Base-by-base conservation (phyloP, 176 grass and related monocot species). In the Bothriochloa decipiens region DNA sequence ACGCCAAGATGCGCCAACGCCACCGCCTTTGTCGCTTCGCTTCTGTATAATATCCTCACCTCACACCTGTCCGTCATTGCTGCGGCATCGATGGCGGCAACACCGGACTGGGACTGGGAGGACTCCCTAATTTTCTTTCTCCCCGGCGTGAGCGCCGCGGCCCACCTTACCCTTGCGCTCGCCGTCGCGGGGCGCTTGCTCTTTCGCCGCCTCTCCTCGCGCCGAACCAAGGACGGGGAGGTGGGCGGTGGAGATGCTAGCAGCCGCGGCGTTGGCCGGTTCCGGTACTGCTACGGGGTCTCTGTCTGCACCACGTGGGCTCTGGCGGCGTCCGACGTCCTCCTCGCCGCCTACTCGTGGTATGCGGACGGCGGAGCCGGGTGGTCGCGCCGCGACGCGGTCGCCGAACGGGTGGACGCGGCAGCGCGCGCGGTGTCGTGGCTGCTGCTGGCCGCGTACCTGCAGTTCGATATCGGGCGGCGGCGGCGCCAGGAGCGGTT, bases 401-500 rank as follows among this genome's bases (percentile, higher is more conserved):
- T 84, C 25, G 61, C 26, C 8, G 75, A 15, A 1, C 50, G 77
- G 22, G 57, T 40, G 66, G 92, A 98, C 78, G 69, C 81, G 3
- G 87, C 40, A 33, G 33, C 82, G 20, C 84, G 92, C 62, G 81
- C 46, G 1, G 84, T 80, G 68, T 83, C 83, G 11, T 98, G 92
- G 89, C 60, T 95, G 75, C 86, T 94, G 6, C 82, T 92, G 45
- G 76, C 83, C 11, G 82, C 84, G 45, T 92, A 95, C 75, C 41
- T 93, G 76, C 89, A 85, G 72, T 80, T 84, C 55, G 42, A 72
- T 22, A 74, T 86, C 80, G 68, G 76, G 13, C 33, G 64, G 67
- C 55, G 3, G n/a, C 55, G 20, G 15, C 73, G 87, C n/a, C 78
- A 84, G 39, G 6, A 85, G 57, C 82, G 74, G 57, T 89, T 93